Evolutionary conservation across 441 rosid genomes (phyloP).

Genomic region (Dalechampia spathulata): DNA sequence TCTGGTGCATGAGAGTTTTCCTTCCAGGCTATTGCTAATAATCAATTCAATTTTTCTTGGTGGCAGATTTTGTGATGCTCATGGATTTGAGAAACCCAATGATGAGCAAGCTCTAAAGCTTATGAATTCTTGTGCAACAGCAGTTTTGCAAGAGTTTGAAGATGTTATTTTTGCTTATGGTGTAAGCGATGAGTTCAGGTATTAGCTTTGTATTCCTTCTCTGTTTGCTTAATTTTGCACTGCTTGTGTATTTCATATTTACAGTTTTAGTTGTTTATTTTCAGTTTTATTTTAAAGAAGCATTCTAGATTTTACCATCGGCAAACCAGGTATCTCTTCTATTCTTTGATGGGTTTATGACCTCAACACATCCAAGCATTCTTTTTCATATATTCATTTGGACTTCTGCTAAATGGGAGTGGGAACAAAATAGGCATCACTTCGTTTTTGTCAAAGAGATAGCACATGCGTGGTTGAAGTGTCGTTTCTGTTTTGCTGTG

Average conservation of each 20-base stretch:
- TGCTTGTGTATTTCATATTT: constrained; percentile 13
- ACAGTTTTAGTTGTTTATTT: constrained; percentile 18
- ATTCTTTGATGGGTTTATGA: not conserved
- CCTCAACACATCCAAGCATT: not conserved
- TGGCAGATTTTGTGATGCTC: constrained; percentile 81
- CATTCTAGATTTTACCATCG: constrained; percentile 53
- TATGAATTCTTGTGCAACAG: constrained; percentile 89
- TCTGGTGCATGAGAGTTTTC: constrained; percentile 1
- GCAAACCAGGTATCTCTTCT: constrained; percentile 45
- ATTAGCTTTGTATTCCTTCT: constrained; percentile 2
- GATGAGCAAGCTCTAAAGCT: constrained; percentile 84
- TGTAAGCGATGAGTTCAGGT: constrained; percentile 96
- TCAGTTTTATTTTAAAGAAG: constrained; percentile 75
- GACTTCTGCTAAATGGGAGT: not conserved
- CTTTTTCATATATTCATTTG: not conserved
- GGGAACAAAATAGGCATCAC: not conserved
- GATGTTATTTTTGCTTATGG: constrained; percentile 75
- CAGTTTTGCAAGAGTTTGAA: constrained; percentile 57
- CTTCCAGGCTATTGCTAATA: constrained; percentile 4
- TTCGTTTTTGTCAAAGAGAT: not conserved
- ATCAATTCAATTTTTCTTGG: constrained; percentile 14
- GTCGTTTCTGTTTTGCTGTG: not conserved
- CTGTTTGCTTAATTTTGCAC: constrained; percentile 2
- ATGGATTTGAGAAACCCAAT: constrained; percentile 86
- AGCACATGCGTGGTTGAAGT: not conserved